These are phyloP conservation scores for Phytophthora cactorum DNA, from an alignment of 352 stramenopile genomes.

Conservation along the genomic window DNA sequence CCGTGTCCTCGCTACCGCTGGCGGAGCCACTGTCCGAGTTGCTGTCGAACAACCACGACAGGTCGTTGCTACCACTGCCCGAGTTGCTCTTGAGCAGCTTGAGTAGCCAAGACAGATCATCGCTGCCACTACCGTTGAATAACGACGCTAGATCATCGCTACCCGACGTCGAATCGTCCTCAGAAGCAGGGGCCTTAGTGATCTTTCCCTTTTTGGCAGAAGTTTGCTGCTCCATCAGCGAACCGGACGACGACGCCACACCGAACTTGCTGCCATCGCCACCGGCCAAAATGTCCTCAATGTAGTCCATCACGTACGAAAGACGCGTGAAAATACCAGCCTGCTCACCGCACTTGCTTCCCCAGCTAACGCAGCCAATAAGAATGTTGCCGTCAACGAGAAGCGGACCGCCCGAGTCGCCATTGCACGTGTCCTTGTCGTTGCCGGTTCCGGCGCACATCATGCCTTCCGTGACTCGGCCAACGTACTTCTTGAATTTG, in stretches of 20 bases:
- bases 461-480: slow-evolving; percentile 65
- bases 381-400: slow-evolving; percentile 50
- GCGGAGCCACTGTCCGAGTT: slow-evolving; percentile 3
- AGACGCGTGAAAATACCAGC: slow-evolving; percentile 64
- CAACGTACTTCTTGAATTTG: slow-evolving; percentile 51
- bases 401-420: slow-evolving; percentile 72
- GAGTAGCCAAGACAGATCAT: slow-evolving; percentile 5
- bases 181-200: no score
- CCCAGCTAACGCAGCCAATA: slow-evolving; percentile 73
- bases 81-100: slow-evolving; percentile 4
- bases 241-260: slow-evolving; percentile 11
- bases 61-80: slow-evolving; percentile 1
- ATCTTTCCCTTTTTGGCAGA: no score
- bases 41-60: slow-evolving; percentile 14
- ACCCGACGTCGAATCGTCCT: not conserved
- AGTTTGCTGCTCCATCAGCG: not conserved
- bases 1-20: slow-evolving; percentile 11
- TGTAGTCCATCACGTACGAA: slow-evolving; percentile 62
- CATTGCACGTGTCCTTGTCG: slow-evolving; percentile 66
- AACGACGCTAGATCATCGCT: not conserved
- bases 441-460: slow-evolving; percentile 55
- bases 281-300: slow-evolving; percentile 59
- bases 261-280: slow-evolving; percentile 35
- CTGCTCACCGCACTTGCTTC: slow-evolving; percentile 57
- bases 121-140: not conserved